phyloP scores from a whole-genome alignment of 768 basidiomycete genomes.

The Pholiota conissans region DNA sequence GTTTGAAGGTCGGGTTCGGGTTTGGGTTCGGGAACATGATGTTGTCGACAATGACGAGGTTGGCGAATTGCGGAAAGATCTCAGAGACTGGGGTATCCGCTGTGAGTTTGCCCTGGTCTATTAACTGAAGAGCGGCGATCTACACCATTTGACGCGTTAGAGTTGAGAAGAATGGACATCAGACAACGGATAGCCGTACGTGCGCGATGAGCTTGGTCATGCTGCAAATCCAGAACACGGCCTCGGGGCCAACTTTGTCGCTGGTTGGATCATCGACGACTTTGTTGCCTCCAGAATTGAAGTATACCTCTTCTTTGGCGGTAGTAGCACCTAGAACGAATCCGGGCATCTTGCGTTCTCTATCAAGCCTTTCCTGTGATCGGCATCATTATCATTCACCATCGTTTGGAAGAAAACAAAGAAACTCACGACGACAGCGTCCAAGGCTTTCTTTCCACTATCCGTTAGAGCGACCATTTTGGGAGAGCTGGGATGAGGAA shows the following conservation, averaged over 20 bases:
- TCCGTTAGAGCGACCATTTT: neutral
- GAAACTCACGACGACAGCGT: neutral
- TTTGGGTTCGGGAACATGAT: neutral
- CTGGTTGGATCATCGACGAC: neutral
- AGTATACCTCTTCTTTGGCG: neutral
- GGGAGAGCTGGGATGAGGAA: too few species aligned
- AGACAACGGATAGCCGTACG: too few species aligned
- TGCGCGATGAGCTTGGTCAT: conserved; percentile 7
- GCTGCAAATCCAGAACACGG: conserved; percentile 8
- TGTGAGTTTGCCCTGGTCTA: conserved; percentile 4
- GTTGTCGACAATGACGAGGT: neutral
- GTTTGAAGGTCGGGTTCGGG: neutral
- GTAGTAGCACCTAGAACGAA: neutral
- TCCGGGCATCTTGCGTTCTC: too few species aligned
- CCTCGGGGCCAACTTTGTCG: neutral
- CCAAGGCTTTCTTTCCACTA: neutral
- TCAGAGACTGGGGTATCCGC: neutral
- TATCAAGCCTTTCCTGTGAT: too few species aligned
- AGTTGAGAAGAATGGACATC: too few species aligned
- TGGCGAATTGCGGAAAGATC: conserved; percentile 5
- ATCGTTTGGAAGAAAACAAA: too few species aligned
- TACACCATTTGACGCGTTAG: neutral
- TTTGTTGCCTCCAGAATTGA: neutral
- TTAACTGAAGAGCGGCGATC: conserved; percentile 8
- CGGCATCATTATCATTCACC: too few species aligned